Evolutionary conservation across 495 filamentous ascomycete species (phyloP).

Genomic region (Lasiosphaeria miniovina): DNA sequence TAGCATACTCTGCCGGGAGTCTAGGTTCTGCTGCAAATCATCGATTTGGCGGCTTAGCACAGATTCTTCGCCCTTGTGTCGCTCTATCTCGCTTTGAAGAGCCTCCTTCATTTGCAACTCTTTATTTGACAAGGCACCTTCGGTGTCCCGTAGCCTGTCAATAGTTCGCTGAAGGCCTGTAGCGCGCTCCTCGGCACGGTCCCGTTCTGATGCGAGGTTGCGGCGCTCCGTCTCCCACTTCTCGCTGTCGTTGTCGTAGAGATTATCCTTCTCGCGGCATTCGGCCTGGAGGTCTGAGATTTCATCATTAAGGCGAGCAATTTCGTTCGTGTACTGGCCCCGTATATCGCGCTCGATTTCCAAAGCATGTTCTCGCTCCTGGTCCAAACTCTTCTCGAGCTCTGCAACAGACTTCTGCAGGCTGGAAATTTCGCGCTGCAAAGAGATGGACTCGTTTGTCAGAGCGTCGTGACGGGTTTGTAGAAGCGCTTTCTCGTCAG

Average conservation of each 20-base stretch:
- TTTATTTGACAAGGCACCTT: slow-evolving; percentile 62
- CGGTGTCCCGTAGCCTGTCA: slow-evolving; percentile 65
- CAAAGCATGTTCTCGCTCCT: slow-evolving; percentile 57
- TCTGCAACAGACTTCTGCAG: slow-evolving; percentile 55
- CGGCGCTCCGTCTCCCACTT: slow-evolving; percentile 67
- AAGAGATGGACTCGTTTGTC: slow-evolving; percentile 60
- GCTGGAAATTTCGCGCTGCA: slow-evolving; percentile 62
- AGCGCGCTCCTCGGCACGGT: slow-evolving; percentile 65
- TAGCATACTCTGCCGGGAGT: slow-evolving; percentile 42
- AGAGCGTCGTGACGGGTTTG: slow-evolving; percentile 67
- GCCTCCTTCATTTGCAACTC: slow-evolving; percentile 61
- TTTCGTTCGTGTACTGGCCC: slow-evolving; percentile 59
- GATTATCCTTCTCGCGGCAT: slow-evolving; percentile 69
- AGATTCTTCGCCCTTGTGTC: slow-evolving; percentile 41
- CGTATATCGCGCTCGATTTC: slow-evolving; percentile 56
- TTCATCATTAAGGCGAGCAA: slow-evolving; percentile 59
- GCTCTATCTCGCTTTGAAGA: slow-evolving; percentile 40
- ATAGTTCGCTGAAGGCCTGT: slow-evolving; percentile 69
- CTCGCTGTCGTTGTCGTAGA: slow-evolving; percentile 66
- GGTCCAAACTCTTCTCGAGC: slow-evolving; percentile 56
- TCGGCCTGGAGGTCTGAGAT: slow-evolving; percentile 67
- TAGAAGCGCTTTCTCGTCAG: slow-evolving; percentile 68
- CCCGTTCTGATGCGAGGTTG: slow-evolving; percentile 61
- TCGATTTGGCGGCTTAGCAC: slow-evolving; percentile 43
- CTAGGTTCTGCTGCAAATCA: slow-evolving; percentile 43